A percentile compares a stretch with the other conserved stretches of the same genome.
Evolutionary conservation across 208 protist genomes (phyloP).

Genomic region (Porcisia deanei): DNA sequence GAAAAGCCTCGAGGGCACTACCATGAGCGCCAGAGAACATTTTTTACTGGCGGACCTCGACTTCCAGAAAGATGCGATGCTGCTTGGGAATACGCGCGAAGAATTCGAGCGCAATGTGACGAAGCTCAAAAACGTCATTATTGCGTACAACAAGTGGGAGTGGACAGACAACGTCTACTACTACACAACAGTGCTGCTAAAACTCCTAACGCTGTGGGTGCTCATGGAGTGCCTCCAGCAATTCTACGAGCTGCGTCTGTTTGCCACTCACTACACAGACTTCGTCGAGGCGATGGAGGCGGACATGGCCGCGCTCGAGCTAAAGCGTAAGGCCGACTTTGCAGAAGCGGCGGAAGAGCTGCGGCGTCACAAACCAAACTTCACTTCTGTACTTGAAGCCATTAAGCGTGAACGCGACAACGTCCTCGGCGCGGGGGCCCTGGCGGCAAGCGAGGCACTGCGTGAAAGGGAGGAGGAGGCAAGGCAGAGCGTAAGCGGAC

Average conservation of each 20-base stretch:
- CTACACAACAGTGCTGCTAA: conserved; percentile 69
- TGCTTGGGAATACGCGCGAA: conserved; percentile 80
- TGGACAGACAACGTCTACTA: conserved; percentile 87
- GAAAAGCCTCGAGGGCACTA: conserved; percentile 80
- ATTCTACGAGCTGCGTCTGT: conserved; percentile 77
- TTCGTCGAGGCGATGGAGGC: conserved; percentile 71
- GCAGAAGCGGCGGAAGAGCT: conserved; percentile 45
- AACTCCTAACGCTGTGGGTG: conserved; percentile 67
- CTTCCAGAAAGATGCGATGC: conserved; percentile 82
- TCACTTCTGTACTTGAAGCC: conserved; percentile 51
- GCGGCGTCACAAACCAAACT: conserved; percentile 50
- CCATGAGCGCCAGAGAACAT: conserved; percentile 77
- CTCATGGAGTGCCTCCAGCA: conserved; percentile 82
- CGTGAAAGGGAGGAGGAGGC: background rate
- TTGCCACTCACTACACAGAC: conserved; percentile 61
- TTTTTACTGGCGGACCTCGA: conserved; percentile 90
- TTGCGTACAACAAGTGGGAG: conserved; percentile 83
- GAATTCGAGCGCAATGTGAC: conserved; percentile 86
- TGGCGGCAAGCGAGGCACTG: conserved; percentile 1
- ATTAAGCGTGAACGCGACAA: conserved; percentile 52
- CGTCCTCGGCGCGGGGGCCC: conserved; percentile 10
- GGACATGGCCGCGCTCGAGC: conserved; percentile 46
- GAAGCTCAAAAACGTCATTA: conserved; percentile 79
- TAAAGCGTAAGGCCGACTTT: conserved; percentile 42
- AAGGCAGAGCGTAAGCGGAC: background rate